Evolutionary conservation across 1,284 basidiomycete species (phyloP).

Genomic region (Dichomitus squalens): DNA sequence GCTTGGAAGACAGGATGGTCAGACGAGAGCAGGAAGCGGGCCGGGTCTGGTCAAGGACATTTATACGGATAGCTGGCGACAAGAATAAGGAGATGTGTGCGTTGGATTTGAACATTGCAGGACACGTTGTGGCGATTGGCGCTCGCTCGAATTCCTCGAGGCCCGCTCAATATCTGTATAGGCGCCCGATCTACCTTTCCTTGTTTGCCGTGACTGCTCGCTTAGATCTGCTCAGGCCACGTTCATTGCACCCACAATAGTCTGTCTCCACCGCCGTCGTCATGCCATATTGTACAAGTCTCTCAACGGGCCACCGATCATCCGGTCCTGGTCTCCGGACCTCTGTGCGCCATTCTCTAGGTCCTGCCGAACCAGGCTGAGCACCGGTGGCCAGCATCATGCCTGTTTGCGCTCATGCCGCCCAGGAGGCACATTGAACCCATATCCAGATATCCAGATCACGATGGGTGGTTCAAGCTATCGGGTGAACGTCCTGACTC

Average conservation of each 20-base stretch:
- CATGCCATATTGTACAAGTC: not conserved
- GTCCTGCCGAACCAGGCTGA: no score
- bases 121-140: constrained; percentile 28
- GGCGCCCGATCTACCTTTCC: no score
- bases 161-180: no score
- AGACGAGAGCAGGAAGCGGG: not conserved
- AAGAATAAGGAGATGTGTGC: constrained; percentile 5
- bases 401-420: no score
- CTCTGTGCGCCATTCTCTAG: no score
- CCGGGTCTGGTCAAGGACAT: constrained; percentile 10
- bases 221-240: not conserved
- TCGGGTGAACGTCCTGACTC: not conserved
- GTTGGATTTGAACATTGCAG: constrained; percentile 22
- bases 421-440: no score
- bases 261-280: not conserved
- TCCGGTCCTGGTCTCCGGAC: no score
- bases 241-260: not conserved
- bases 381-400: no score
- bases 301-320: no score
- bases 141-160: constrained; percentile 20
- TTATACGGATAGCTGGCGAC: constrained; percentile 17
- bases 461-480: not conserved
- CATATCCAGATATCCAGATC: not conserved
- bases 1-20: constrained; percentile 4
- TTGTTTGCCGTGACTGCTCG: no score